Evolutionary conservation across 345 rosid species (phyloP).

Genomic region (Euphorbia lathyris): DNA sequence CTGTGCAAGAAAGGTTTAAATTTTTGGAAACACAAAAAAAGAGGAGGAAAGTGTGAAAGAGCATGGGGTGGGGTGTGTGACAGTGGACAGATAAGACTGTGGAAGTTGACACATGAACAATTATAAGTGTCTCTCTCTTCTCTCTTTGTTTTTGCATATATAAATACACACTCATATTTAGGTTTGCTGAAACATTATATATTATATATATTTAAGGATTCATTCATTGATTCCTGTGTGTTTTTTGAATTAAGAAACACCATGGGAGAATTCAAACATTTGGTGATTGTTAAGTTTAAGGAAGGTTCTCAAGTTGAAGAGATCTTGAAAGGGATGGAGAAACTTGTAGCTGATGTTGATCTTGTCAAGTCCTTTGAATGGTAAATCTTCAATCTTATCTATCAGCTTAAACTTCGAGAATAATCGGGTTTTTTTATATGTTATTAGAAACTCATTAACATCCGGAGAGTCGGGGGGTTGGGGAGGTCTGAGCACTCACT

Average conservation of each 20-base stretch:
- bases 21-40: background rate
- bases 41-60: slow-evolving; percentile 23
- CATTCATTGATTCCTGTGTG: slow-evolving; percentile 8
- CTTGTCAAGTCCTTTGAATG: slow-evolving; percentile 86
- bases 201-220: background rate
- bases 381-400: slow-evolving; percentile 36
- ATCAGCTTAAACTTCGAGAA: no score
- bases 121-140: background rate
- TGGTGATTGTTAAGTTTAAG: slow-evolving; percentile 85
- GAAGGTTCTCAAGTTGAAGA: slow-evolving; percentile 60
- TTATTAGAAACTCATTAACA: no score
- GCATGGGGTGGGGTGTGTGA: background rate
- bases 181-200: background rate
- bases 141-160: background rate
- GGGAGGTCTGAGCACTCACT: no score
- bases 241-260: background rate
- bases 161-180: slow-evolving; percentile 16
- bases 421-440: no score
- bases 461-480: no score
- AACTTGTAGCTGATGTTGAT: slow-evolving; percentile 65
- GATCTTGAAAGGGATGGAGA: slow-evolving; percentile 78
- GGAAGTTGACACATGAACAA: slow-evolving; percentile 33
- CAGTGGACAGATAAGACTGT: slow-evolving; percentile 32
- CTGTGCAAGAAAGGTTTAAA: slow-evolving; percentile 26
- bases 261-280: slow-evolving; percentile 75